Percentiles rank a stretch among this genome's conserved stretches.
These are phyloP conservation scores for Piper betle DNA, from an alignment of 164 flowering plant genomes.

Conservation along the genomic window DNA sequence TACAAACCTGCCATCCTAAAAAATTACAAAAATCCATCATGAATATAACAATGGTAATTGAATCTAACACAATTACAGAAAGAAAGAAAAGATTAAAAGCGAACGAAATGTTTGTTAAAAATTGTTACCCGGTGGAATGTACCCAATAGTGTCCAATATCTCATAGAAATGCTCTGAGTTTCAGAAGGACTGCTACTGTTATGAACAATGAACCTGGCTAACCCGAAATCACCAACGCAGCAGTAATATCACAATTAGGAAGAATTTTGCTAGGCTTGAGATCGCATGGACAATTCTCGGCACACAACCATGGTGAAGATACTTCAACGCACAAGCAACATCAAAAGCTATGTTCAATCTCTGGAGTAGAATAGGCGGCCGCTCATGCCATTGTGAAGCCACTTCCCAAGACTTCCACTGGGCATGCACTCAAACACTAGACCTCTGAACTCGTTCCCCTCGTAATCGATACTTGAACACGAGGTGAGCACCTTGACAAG, in stretches of 20 bases:
- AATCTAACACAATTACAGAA: not conserved
- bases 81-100: not conserved
- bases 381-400: no score
- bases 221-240: constrained; percentile 25
- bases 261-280: constrained; percentile 15
- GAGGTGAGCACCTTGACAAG: no score
- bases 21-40: no score
- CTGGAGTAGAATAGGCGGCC: constrained; percentile 1
- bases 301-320: constrained; percentile 5
- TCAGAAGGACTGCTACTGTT: not conserved
- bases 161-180: not conserved
- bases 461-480: no score
- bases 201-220: constrained; percentile 14
- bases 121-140: constrained; percentile 1
- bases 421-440: no score
- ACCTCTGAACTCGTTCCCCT: no score
- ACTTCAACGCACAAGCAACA: constrained; percentile 1
- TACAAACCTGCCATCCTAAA: no score
- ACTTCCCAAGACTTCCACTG: no score
- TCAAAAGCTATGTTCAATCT: constrained; percentile 1
- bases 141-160: not conserved
- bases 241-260: constrained; percentile 10
- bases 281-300: constrained; percentile 11
- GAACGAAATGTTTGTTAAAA: not conserved
- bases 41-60: no score